These are phyloP conservation scores for Tuber magnatum DNA, from an alignment of 495 filamentous ascomycete genomes.

Conservation along the genomic window DNA sequence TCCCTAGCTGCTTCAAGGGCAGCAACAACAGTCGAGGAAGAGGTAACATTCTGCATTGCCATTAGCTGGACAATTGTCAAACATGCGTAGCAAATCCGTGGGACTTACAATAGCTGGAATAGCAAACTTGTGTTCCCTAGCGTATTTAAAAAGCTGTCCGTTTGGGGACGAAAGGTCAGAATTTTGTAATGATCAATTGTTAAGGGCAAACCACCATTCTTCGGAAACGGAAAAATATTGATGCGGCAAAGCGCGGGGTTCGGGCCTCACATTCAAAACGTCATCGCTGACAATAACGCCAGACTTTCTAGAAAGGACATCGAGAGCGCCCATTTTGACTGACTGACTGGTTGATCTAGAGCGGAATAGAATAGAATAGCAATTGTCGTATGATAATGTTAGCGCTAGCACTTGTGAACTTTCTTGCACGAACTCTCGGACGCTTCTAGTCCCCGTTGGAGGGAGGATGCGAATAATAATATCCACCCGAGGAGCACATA, in stretches of 20 bases:
- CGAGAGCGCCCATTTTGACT: slow-evolving; percentile 56
- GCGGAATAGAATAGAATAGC: not conserved
- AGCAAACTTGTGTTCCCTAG: slow-evolving; percentile 74
- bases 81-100: not conserved
- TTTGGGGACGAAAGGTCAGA: not conserved
- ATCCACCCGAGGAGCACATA: not conserved
- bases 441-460: not conserved
- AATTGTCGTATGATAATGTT: not conserved
- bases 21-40: slow-evolving; percentile 79
- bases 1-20: slow-evolving; percentile 90
- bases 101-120: slow-evolving; percentile 80
- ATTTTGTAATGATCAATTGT: not conserved
- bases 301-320: slow-evolving; percentile 65
- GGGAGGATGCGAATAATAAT: slow-evolving; percentile 16
- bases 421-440: not conserved
- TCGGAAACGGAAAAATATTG: slow-evolving; percentile 11
- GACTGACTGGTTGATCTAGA: slow-evolving; percentile 14
- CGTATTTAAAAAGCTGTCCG: slow-evolving; percentile 69
- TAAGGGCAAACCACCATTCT: not conserved
- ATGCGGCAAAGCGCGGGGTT: slow-evolving; percentile 16
- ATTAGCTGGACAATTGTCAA: slow-evolving; percentile 14
- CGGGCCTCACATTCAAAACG: slow-evolving; percentile 49
- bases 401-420: not conserved
- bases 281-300: slow-evolving; percentile 86
- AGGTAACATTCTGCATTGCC: slow-evolving; percentile 66